A percentile compares a stretch with the other conserved stretches of the same genome.
phyloP scores from a whole-genome alignment of 495 filamentous ascomycete genomes.

The Penicillium desertorum region DNA sequence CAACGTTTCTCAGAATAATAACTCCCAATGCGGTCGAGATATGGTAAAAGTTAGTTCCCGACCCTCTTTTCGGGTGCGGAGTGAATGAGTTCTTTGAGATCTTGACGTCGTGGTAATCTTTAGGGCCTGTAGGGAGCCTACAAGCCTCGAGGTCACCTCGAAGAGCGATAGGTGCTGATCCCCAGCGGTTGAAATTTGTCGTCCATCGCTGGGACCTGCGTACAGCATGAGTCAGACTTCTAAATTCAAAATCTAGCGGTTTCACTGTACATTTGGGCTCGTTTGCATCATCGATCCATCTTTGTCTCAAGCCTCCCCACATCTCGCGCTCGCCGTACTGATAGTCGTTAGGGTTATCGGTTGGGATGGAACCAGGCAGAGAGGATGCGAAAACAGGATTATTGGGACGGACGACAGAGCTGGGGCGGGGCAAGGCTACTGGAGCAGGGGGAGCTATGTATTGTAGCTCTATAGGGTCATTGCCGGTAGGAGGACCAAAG shows the following conservation, averaged over 20 bases:
- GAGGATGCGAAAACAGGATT: neutral
- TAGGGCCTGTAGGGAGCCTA: neutral
- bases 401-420: neutral
- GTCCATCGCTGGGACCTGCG: neutral
- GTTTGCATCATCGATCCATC: neutral
- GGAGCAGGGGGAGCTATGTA: neutral
- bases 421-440: too few relatives aligned
- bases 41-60: neutral
- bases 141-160: neutral
- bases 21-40: neutral
- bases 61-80: neutral
- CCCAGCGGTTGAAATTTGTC: neutral
- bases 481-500: neutral
- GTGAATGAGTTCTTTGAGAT: neutral
- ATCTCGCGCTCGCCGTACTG: neutral
- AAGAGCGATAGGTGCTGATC: neutral
- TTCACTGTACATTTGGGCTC: neutral
- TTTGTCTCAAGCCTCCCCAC: neutral
- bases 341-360: neutral
- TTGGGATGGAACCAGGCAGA: neutral
- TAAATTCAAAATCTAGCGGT: too few relatives aligned
- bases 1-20: neutral
- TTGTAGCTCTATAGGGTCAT: neutral
- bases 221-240: neutral
- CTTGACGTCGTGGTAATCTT: neutral